These are phyloP conservation scores for Alloascoidea hylecoeti DNA, from an alignment of 805 yeast genomes.

Conservation along the genomic window DNA sequence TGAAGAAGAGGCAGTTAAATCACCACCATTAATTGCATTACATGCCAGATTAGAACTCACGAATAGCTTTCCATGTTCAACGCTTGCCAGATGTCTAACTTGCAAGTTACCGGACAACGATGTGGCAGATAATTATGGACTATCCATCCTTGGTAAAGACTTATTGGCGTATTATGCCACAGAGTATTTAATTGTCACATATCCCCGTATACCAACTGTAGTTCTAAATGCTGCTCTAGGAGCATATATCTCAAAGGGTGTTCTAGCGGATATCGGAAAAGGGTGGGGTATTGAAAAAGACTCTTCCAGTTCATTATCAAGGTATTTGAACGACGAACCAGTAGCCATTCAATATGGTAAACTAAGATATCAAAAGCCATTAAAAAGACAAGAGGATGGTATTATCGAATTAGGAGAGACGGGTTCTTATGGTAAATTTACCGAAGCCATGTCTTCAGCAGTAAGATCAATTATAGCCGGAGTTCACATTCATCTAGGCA, in stretches of 20 bases:
- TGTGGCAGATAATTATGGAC: slow-evolving; percentile 60
- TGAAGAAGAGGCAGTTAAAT: slow-evolving; percentile 37
- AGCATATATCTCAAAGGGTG: slow-evolving; percentile 54
- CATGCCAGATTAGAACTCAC: slow-evolving; percentile 57
- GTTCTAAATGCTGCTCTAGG: slow-evolving; percentile 67
- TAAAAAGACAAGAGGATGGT: slow-evolving; percentile 30
- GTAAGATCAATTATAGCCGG: slow-evolving; percentile 81
- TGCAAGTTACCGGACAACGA: slow-evolving; percentile 29
- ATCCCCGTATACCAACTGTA: slow-evolving; percentile 82
- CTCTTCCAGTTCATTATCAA: slow-evolving; percentile 42
- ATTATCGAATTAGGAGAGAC: slow-evolving; percentile 28
- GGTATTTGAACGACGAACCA: slow-evolving; percentile 56
- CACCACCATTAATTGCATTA: slow-evolving; percentile 66
- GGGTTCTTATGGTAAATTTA: slow-evolving; percentile 4
- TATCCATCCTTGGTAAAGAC: slow-evolving; percentile 72
- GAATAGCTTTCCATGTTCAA: slow-evolving; percentile 44
- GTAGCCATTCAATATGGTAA: slow-evolving; percentile 57
- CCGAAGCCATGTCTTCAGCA: slow-evolving; percentile 44
- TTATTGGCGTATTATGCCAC: slow-evolving; percentile 62
- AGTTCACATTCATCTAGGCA: slow-evolving; percentile 60
- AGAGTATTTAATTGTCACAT: slow-evolving; percentile 57
- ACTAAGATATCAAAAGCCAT: slow-evolving; percentile 28
- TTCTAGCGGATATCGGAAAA: slow-evolving; percentile 54
- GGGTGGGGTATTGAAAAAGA: slow-evolving; percentile 87
- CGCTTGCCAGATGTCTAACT: slow-evolving; percentile 73